Base-by-base conservation (phyloP, 768 basidiomycete genomes). In the Trametes maxima region DNA sequence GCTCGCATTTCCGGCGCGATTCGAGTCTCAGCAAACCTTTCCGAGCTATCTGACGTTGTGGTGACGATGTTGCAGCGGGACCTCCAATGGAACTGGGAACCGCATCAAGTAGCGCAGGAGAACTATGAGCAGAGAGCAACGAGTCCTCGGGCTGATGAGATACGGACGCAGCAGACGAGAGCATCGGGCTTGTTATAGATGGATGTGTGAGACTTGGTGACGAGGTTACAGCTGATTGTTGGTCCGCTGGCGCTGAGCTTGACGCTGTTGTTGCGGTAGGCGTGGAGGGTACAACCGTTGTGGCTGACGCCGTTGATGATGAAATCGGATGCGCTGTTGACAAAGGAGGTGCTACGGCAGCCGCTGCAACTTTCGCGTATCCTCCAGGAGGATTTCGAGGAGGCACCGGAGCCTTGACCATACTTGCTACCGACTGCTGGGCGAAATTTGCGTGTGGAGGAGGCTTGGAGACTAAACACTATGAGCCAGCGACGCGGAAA, bases 301-400 rank as follows among this genome's bases (percentile, higher is more conserved):
- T 47, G 42, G 76, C 66, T 21, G 82, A 74, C 67, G 80, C 75
- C 64, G 81, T 72, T 64, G 65, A 72, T 46, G 66, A 59, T 22
- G 57, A 16, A 45, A 64, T 47, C 59, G 37, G 73, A 53, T n/a
- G 74, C 53, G 78, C 70, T 56, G 81, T 77, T 58, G 82, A 77
- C 10, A 71, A 45, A 54, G 72, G 63, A 33, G 77, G 68, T 10
- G 75, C 70, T 21, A 83, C 80, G 5, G 83, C 83, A 6, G 83
- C 83, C 0, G 94, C 95, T 2, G 94, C 95, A 0, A 94, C 94
- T n/a, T 93, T 85, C 35, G 96, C 89, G 72, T 97, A 97, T 51
- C 90, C 82, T 70, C 95, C 91, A 13, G 94, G 90, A 45, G 93
- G 90, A 58, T 83, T 82, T 55, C 80, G 84, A 60, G 80, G 82